Conservation (phyloP, 1,284 basidiomycete species). For the Ustilago hordei region DNA sequence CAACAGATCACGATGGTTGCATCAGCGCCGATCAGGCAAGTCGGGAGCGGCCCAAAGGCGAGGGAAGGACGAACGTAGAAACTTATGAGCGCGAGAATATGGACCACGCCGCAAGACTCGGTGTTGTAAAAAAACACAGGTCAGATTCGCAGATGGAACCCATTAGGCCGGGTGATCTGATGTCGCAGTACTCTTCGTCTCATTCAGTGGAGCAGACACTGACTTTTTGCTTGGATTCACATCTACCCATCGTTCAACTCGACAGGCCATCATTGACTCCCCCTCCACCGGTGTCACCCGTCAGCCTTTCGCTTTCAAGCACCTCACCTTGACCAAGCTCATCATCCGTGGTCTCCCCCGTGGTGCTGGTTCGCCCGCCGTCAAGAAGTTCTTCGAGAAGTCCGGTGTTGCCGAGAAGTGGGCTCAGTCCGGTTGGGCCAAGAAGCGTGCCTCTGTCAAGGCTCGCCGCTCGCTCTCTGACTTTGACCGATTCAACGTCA, state of each 20-base stretch:
- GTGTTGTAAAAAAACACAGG: too few species aligned
- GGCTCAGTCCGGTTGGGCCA: constrained; percentile 85
- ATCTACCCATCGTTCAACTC: background rate
- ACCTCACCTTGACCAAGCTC: constrained; percentile 91
- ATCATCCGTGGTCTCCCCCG: constrained; percentile 87
- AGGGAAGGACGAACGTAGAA: too few species aligned
- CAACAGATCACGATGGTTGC: background rate
- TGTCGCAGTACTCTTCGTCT: background rate
- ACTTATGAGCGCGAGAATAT: too few species aligned
- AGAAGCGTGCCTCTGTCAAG: constrained; percentile 84
- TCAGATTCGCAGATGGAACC: background rate
- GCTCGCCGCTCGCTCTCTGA: constrained; percentile 84
- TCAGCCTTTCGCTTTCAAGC: constrained; percentile 90
- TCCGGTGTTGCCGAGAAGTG: constrained; percentile 81
- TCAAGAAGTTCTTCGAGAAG: constrained; percentile 90
- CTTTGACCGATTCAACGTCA: constrained; percentile 84
- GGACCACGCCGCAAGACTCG: too few species aligned
- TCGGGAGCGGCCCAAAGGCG: too few species aligned
- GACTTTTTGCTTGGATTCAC: constrained; percentile 8
- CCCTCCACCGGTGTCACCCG: constrained; percentile 90
- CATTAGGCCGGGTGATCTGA: background rate
- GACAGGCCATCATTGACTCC: constrained; percentile 92
- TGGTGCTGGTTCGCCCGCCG: constrained; percentile 81
- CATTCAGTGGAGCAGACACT: constrained; percentile 8
- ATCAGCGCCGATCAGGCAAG: too few species aligned